Conservation (phyloP, 257 asterid species). For the Ocimum tenuiflorum region DNA sequence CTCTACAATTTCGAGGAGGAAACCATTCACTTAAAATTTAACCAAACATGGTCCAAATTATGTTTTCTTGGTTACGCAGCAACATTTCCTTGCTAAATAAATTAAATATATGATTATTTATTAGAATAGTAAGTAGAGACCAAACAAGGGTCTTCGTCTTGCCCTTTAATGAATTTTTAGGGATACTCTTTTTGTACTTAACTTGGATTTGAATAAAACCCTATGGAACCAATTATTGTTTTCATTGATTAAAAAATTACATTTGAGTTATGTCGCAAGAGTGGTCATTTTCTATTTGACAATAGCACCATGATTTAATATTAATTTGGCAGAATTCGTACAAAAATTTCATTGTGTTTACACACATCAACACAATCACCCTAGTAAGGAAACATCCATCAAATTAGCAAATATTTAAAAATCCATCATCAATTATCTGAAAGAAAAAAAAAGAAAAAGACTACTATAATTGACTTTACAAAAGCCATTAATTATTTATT, state of each 20-base stretch:
- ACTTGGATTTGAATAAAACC: conserved; percentile 1
- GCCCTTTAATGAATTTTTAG: conserved; percentile 11
- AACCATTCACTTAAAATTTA: neutral
- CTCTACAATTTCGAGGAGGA: too few species aligned
- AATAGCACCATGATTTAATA: neutral
- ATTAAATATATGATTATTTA: neutral
- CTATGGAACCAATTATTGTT: conserved; percentile 42
- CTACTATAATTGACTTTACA: too few species aligned
- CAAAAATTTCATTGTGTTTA: conserved; percentile 14
- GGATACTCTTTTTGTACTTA: conserved; percentile 28
- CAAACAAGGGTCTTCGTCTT: conserved; percentile 27
- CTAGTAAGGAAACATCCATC: conserved; percentile 14
- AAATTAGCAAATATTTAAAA: neutral
- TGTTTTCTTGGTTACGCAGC: conserved; percentile 19
- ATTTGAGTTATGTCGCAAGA: conserved; percentile 21
- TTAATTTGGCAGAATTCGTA: conserved; percentile 4
- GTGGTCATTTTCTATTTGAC: conserved; percentile 35
- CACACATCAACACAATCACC: conserved; percentile 12
- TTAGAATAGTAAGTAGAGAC: conserved; percentile 12
- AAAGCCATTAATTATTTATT: too few species aligned
- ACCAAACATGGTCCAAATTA: neutral
- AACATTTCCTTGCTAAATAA: conserved; percentile 16
- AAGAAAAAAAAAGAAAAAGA: too few species aligned
- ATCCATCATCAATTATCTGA: too few species aligned
- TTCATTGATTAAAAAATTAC: conserved; percentile 15